Evolutionary conservation across 805 yeast genomes (phyloP), one percentile per base, ranked within the genome.

Genomic region (Metschnikowia orientalis): DNA sequence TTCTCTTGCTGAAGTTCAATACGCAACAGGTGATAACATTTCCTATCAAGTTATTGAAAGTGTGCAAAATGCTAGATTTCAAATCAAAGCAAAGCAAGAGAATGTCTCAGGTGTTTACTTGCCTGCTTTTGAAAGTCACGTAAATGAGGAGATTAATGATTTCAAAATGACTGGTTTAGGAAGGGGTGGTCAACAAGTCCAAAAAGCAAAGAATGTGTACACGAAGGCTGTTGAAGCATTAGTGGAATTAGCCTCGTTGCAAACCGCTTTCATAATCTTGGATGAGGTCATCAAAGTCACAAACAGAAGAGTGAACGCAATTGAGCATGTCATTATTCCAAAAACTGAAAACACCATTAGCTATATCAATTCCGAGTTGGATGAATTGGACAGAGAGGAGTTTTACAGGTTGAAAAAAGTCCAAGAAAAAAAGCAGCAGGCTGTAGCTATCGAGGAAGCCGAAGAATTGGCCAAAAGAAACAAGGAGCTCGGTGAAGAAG

Each of bases 261-360:
- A 90, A 59, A 90, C 97, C 5, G 97, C 97, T 2, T 90, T 90
- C 57, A 87, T 92, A 35, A 90, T 90, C 47, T 74, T 90, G 52
- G 98, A 92, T 63, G 98, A 90, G 61, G 98, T 90, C 38, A 92
- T 90, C 60, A 92, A 92, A 61, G 96, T 92, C 40, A 90, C 98
- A 34, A 90, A 90, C 63, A 78, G 98, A 69, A 85, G 98, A 73
- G 98, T 90, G 53, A 90, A 90, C 59, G 97, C 98, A 42, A 90
- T 90, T 61, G 98, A 90, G 67, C 97, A 90, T 55, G 97, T 90
- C 28, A 89, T 90, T 51, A 90, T 90, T 41, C 98, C 98, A 48
- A 77, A 97, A 63, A 92, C 97, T 2, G 97, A 92, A 61, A 90
- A 90, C 63, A 90, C 98, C 18, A 90, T 90, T 53, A 60, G 72